Evolutionary conservation across 805 yeast genomes (phyloP).

Genomic region (Metschnikowia shivogae): DNA sequence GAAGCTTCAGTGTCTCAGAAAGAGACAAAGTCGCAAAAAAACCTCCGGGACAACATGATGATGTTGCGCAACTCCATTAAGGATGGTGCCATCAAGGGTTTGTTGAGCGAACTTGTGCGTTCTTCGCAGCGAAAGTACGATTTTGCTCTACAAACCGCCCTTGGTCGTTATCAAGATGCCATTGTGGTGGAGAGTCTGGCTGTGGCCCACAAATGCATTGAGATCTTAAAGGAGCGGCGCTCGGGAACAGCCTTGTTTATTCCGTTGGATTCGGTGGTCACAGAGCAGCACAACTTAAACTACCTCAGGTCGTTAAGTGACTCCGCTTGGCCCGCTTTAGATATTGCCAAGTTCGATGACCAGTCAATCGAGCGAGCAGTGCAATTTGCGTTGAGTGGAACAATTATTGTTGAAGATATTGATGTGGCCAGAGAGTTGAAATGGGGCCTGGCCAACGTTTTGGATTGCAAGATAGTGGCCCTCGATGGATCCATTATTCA

Average conservation of each 20-base stretch:
- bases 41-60: slow-evolving; percentile 67
- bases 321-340: slow-evolving; percentile 64
- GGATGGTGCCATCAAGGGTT: slow-evolving; percentile 69
- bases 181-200: slow-evolving; percentile 72
- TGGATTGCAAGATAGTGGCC: slow-evolving; percentile 66
- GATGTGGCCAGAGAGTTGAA: slow-evolving; percentile 65
- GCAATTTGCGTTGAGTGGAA: slow-evolving; percentile 71
- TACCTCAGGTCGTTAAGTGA: slow-evolving; percentile 50
- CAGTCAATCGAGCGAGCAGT: slow-evolving; percentile 68
- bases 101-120: slow-evolving; percentile 72
- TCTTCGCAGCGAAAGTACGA: slow-evolving; percentile 74
- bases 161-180: slow-evolving; percentile 79
- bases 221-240: slow-evolving; percentile 77
- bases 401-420: slow-evolving; percentile 72
- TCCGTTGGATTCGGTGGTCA: slow-evolving; percentile 72
- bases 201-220: slow-evolving; percentile 72
- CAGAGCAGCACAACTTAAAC: slow-evolving; percentile 49
- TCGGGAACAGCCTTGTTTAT: slow-evolving; percentile 83
- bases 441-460: slow-evolving; percentile 44
- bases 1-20: slow-evolving; percentile 73
- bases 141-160: slow-evolving; percentile 65
- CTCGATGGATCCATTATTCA: slow-evolving; percentile 82
- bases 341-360: slow-evolving; percentile 66
- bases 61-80: slow-evolving; percentile 71
- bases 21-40: slow-evolving; percentile 67